A percentile compares a stretch with the other conserved stretches of the same genome.
Conservation (phyloP, 2,329 filamentous ascomycete species). For the Albophoma yamanashiensis region DNA sequence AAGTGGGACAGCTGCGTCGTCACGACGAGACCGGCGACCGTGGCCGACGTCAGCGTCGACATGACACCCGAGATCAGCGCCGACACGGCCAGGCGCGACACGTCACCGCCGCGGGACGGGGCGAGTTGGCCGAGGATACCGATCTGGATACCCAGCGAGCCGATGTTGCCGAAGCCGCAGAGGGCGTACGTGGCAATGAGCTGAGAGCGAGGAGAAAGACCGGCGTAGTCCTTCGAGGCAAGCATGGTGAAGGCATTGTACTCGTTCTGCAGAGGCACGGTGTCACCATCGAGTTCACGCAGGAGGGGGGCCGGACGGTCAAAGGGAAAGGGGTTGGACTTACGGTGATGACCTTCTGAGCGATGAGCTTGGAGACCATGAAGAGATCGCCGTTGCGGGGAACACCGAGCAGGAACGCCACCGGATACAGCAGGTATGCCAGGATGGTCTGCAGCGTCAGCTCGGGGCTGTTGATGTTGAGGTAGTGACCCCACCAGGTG, state of each 20-base stretch:
- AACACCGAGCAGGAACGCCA: slow-evolving; percentile 75
- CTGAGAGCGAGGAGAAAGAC: slow-evolving; percentile 57
- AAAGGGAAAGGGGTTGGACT: slow-evolving; percentile 14
- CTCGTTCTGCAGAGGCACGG: slow-evolving; percentile 46
- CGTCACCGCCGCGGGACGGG: slow-evolving; percentile 61
- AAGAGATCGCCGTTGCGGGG: slow-evolving; percentile 52
- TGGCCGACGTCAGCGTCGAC: slow-evolving; percentile 68
- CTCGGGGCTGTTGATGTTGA: slow-evolving; percentile 59
- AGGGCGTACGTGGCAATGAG: slow-evolving; percentile 81
- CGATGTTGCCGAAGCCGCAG: slow-evolving; percentile 78
- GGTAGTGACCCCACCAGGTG: slow-evolving; percentile 74
- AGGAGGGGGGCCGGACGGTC: too few relatives aligned
- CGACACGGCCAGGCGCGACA: slow-evolving; percentile 64
- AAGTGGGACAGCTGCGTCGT: slow-evolving; percentile 30
- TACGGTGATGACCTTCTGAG: slow-evolving; percentile 68
- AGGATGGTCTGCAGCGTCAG: slow-evolving; percentile 64
- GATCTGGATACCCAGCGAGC: slow-evolving; percentile 80
- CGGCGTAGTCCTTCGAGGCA: slow-evolving; percentile 35
- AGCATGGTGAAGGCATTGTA: slow-evolving; percentile 61
- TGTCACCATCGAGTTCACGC: neutral
- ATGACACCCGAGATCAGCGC: slow-evolving; percentile 70
- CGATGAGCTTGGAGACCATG: slow-evolving; percentile 68
- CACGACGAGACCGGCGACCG: slow-evolving; percentile 66
- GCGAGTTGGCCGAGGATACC: slow-evolving; percentile 77
- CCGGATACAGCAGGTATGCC: slow-evolving; percentile 67